Evolutionary conservation across 768 basidiomycete species (phyloP).

Genomic region (Lactarius akahatsu): DNA sequence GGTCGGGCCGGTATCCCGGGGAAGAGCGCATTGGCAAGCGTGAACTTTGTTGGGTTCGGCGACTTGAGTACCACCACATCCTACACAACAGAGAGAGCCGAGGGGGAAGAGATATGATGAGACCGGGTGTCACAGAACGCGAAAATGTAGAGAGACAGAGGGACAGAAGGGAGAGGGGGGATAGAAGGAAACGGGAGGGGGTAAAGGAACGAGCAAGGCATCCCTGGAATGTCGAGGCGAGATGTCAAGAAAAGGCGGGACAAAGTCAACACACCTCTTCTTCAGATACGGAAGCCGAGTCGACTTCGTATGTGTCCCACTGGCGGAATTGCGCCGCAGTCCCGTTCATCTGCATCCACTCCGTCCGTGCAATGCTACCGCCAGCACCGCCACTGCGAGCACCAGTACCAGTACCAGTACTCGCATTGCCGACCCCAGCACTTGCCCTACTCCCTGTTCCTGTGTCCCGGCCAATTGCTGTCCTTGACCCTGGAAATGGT

Average conservation of each 20-base stretch:
- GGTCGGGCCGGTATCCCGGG: slow-evolving; percentile 8
- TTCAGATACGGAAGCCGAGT: slow-evolving; percentile 26
- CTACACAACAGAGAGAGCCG: slow-evolving; percentile 21
- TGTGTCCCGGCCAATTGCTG: background rate
- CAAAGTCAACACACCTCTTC: slow-evolving; percentile 28
- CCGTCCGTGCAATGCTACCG: slow-evolving; percentile 10
- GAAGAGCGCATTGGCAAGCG: slow-evolving; percentile 20
- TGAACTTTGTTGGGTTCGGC: slow-evolving; percentile 27
- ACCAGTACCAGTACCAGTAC: slow-evolving; percentile 6
- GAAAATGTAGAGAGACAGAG: slow-evolving; percentile 18
- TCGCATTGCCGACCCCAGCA: slow-evolving; percentile 12
- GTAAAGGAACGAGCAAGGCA: slow-evolving; percentile 12
- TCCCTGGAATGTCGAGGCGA: slow-evolving; percentile 15
- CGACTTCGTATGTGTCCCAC: slow-evolving; percentile 21
- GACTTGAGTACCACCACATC: slow-evolving; percentile 29
- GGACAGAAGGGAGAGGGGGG: background rate
- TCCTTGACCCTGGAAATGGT: background rate
- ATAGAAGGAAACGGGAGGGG: background rate
- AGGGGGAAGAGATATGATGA: slow-evolving; percentile 25
- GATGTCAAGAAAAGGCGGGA: slow-evolving; percentile 17
- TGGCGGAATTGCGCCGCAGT: slow-evolving; percentile 5
- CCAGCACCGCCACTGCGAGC: slow-evolving; percentile 9
- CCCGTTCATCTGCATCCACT: slow-evolving; percentile 25
- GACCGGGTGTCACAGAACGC: slow-evolving; percentile 15
- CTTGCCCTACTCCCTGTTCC: slow-evolving; percentile 4